These are phyloP conservation scores for Onygenales sp. DNA, from an alignment of 2,329 filamentous ascomycete species.

Conservation along the genomic window DNA sequence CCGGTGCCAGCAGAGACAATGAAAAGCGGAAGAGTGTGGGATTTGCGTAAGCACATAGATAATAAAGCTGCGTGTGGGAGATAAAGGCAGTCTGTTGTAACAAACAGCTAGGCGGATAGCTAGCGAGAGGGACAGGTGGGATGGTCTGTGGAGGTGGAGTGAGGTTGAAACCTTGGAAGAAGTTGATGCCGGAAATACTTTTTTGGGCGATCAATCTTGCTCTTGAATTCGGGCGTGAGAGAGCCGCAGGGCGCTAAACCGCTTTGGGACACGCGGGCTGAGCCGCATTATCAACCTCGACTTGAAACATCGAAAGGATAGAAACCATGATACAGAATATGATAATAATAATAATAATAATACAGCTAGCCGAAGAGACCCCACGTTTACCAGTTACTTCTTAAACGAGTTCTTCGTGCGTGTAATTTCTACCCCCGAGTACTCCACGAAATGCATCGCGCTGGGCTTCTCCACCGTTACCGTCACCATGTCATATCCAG, in stretches of 20 bases:
- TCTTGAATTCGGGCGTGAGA: background rate
- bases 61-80: background rate
- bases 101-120: too few relatives aligned
- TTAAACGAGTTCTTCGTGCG: slow-evolving; percentile 34
- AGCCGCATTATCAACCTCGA: background rate
- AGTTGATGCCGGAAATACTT: background rate
- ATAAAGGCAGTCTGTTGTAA: background rate
- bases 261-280: slow-evolving; percentile 1
- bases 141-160: too few relatives aligned
- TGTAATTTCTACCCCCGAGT: slow-evolving; percentile 41
- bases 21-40: slow-evolving; percentile 15
- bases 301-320: too few relatives aligned
- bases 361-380: background rate
- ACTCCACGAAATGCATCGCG: slow-evolving; percentile 40
- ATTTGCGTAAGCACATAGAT: slow-evolving; percentile 16
- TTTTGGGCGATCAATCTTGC: background rate
- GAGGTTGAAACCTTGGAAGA: too few relatives aligned
- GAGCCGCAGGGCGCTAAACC: background rate
- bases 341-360: background rate
- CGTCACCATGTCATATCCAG: slow-evolving; percentile 36
- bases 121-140: too few relatives aligned
- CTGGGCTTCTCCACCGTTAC: slow-evolving; percentile 42
- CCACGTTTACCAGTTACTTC: slow-evolving; percentile 8
- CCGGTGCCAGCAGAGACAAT: slow-evolving; percentile 16
- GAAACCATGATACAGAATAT: too few relatives aligned